Percentiles rank a stretch among this genome's conserved stretches.
Evolutionary conservation across 1,284 basidiomycete genomes (phyloP).

Genomic region (Macrocystidia cucumis): DNA sequence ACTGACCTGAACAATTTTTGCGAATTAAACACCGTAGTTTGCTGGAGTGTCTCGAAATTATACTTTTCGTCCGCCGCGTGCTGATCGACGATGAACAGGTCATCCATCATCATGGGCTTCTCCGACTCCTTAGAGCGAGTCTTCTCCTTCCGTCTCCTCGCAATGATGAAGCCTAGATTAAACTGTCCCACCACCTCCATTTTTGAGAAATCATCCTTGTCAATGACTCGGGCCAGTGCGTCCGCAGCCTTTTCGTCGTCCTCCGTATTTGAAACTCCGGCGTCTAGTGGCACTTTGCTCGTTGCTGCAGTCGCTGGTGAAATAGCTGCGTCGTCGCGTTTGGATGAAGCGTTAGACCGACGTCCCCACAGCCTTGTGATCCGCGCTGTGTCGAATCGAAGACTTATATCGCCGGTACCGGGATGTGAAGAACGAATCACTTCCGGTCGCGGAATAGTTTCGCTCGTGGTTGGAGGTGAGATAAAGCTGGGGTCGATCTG

Average conservation of each 20-base stretch:
- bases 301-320: constrained; percentile 1
- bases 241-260: constrained; percentile 57
- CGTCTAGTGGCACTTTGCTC: constrained; percentile 33
- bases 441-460: constrained; percentile 26
- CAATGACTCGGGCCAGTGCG: constrained; percentile 79
- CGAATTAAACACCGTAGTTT: constrained; percentile 80
- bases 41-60: constrained; percentile 93
- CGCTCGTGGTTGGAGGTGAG: constrained; percentile 12
- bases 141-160: constrained; percentile 43
- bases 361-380: constrained; percentile 30
- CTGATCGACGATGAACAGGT: constrained; percentile 92
- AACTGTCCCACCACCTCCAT: constrained; percentile 95
- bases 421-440: constrained; percentile 31
- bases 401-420: constrained; percentile 25
- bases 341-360: neutral
- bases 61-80: constrained; percentile 95
- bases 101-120: constrained; percentile 45
- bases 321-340: neutral
- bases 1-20: constrained; percentile 78
- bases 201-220: constrained; percentile 77
- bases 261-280: constrained; percentile 54
- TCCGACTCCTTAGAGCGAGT: constrained; percentile 10
- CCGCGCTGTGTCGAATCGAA: constrained; percentile 38
- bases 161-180: constrained; percentile 94
- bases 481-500: constrained; percentile 6